A percentile compares a stretch with the other conserved stretches of the same genome.
Evolutionary conservation across 306 rosid species (phyloP).

Genomic region (Biancaea sappan): DNA sequence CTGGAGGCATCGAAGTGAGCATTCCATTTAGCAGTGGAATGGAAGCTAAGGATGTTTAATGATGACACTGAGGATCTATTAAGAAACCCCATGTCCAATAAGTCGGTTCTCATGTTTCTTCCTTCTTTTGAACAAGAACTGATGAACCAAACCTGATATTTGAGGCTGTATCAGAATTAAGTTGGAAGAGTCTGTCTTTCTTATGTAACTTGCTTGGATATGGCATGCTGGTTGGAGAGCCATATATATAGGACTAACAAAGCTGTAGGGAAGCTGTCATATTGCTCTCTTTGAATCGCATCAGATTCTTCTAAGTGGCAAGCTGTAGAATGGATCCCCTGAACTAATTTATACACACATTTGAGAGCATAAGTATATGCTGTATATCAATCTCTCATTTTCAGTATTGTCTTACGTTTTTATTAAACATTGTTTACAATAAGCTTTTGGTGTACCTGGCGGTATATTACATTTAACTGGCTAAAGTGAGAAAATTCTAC

Average conservation of each 20-base stretch:
- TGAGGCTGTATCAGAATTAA: constrained; percentile 10
- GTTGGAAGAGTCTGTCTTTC: constrained; percentile 21
- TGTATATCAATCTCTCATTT: neutral
- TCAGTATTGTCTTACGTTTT: neutral
- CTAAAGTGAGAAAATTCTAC: neutral
- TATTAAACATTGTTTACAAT: neutral
- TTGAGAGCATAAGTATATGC: neutral
- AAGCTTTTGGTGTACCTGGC: neutral
- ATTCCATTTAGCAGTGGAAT: constrained; percentile 42
- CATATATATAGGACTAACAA: constrained; percentile 29
- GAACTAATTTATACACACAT: constrained; percentile 6
- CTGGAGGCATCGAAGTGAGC: constrained; percentile 42
- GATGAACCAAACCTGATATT: constrained; percentile 3
- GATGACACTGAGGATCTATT: constrained; percentile 31
- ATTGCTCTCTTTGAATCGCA: constrained; percentile 17
- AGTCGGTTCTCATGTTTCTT: constrained; percentile 36
- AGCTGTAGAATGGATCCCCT: constrained; percentile 34
- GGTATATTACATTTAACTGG: neutral
- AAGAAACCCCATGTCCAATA: neutral
- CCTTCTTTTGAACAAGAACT: constrained; percentile 8
- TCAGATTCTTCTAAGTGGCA: constrained; percentile 35
- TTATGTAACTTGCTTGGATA: constrained; percentile 21
- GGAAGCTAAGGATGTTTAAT: constrained; percentile 35
- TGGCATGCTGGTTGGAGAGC: constrained; percentile 6
- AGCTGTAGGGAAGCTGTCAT: neutral